Conservation (phyloP, 306 rosid species). For the Neltuma alba region DNA sequence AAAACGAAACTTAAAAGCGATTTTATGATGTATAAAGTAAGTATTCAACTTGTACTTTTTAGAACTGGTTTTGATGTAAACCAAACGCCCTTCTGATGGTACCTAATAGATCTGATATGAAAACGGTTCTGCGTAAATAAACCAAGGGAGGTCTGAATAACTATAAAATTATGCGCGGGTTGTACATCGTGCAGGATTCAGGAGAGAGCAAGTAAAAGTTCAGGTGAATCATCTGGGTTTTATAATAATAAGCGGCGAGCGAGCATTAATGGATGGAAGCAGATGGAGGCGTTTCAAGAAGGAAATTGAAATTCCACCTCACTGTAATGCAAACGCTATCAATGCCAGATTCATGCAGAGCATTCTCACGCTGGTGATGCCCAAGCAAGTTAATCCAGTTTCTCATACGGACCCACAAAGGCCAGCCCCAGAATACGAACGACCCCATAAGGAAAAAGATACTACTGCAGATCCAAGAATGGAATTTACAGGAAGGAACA, state of each 20-base stretch:
- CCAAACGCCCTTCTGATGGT: too few species aligned
- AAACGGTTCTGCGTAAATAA: too few species aligned
- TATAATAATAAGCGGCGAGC: constrained; percentile 46
- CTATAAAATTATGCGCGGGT: not conserved
- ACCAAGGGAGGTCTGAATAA: too few species aligned
- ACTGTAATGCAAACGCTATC: constrained; percentile 37
- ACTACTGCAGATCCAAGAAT: not conserved
- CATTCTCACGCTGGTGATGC: constrained; percentile 47
- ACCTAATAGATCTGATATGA: too few species aligned
- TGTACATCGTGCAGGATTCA: constrained; percentile 41
- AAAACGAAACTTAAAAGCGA: too few species aligned
- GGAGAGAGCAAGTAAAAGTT: constrained; percentile 47
- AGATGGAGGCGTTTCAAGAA: constrained; percentile 51
- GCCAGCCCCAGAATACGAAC: not conserved
- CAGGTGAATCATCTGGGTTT: constrained; percentile 45
- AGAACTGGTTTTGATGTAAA: too few species aligned
- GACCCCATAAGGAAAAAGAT: not conserved
- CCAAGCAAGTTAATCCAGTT: constrained; percentile 27
- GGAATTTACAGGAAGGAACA: not conserved
- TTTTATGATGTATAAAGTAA: too few species aligned
- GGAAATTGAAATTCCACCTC: constrained; percentile 41
- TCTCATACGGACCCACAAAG: not conserved
- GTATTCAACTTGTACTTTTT: too few species aligned
- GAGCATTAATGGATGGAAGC: constrained; percentile 24
- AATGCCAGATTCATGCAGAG: constrained; percentile 36